Conservation (phyloP, 2,329 filamentous ascomycete species). For the Verticillium nubilum region DNA sequence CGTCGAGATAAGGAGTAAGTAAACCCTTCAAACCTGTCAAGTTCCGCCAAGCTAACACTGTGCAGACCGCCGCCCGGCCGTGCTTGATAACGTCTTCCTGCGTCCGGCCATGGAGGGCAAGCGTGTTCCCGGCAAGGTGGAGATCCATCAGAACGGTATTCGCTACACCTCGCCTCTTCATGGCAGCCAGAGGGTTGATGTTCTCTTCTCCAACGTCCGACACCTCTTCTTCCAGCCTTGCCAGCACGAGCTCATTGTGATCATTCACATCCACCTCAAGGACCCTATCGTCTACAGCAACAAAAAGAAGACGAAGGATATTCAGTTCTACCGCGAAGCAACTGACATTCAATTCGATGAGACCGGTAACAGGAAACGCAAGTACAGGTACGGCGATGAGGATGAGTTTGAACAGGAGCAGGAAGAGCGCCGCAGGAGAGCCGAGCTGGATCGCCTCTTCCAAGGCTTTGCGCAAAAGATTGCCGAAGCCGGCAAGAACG, state of each 20-base stretch:
- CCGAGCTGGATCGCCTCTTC: constrained; percentile 93
- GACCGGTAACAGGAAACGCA: constrained; percentile 94
- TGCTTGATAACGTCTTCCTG: constrained; percentile 91
- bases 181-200: constrained; percentile 79
- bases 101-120: constrained; percentile 95
- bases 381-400: constrained; percentile 95
- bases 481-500: constrained; percentile 86
- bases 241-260: constrained; percentile 91
- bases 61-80: constrained; percentile 77
- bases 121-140: constrained; percentile 89
- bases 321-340: constrained; percentile 96
- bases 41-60: neutral
- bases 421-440: constrained; percentile 84
- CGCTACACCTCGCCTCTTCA: constrained; percentile 82
- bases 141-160: constrained; percentile 98
- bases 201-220: constrained; percentile 97
- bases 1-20: constrained; percentile 82
- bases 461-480: constrained; percentile 97
- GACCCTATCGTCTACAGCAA: constrained; percentile 98
- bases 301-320: constrained; percentile 96
- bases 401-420: constrained; percentile 99
- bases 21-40: neutral
- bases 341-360: constrained; percentile 99
- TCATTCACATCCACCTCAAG: constrained; percentile 96
- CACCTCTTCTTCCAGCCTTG: constrained; percentile 99